These are phyloP conservation scores for Achlya hypogyna DNA, from an alignment of 352 stramenopile genomes.

Conservation along the genomic window DNA sequence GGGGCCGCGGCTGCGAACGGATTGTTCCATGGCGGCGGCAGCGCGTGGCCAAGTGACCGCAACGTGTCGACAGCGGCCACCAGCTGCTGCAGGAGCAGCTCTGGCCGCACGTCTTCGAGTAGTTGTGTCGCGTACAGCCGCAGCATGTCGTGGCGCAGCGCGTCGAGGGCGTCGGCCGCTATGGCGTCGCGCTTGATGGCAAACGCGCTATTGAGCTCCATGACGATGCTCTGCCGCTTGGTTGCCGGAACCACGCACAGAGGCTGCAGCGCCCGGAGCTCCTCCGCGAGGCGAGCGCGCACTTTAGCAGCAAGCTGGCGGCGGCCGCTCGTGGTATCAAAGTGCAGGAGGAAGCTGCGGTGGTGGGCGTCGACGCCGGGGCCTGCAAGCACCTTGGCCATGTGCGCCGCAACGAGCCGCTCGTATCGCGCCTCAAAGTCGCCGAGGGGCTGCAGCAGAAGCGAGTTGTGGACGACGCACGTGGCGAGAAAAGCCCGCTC, in stretches of 20 bases:
- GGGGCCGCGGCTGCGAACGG: slow-evolving; percentile 6
- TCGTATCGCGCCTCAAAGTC: slow-evolving; percentile 9
- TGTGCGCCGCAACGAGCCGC: neutral
- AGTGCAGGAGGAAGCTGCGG: slow-evolving; percentile 12
- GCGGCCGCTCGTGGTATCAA: neutral
- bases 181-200: neutral
- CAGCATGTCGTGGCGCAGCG: neutral
- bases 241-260: neutral
- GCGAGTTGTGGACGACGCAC: neutral
- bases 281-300: neutral
- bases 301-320: slow-evolving; percentile 14
- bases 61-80: neutral
- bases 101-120: neutral
- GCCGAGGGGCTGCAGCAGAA: slow-evolving; percentile 1
- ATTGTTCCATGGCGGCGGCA: slow-evolving; percentile 9
- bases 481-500: neutral
- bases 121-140: neutral
- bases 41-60: neutral
- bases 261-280: neutral
- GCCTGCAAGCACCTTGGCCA: neutral
- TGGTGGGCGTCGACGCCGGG: slow-evolving; percentile 1
- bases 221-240: neutral
- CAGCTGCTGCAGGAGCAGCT: neutral
- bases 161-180: neutral
- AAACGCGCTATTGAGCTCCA: neutral